Evolutionary conservation across 441 rosid species (phyloP), one percentile per base, ranked within the genome.

Genomic region (Euphorbia schlechtendalii): DNA sequence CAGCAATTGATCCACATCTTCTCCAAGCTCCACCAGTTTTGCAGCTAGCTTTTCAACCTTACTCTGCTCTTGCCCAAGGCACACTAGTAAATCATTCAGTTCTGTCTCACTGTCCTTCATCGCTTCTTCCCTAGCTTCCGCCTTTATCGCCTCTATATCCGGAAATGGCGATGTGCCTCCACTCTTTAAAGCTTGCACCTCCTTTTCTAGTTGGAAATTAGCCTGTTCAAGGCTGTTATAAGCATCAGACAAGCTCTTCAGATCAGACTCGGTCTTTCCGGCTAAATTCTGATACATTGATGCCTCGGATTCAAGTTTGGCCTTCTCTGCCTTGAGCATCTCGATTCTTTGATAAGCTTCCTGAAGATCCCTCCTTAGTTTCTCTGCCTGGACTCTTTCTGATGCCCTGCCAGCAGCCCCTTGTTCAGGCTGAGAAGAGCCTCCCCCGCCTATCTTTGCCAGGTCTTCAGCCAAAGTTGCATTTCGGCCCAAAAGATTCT

Each of bases 41-140:
- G 87, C 72, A 14, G 81, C 86, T 75, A 94, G 81, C 67, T 78
- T 91, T 69, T 91, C 99, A 65, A 87, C 99, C 78, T 80, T 86
- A 71, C 95, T 94, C 81, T 91, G 98, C 58, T 94, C 99, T 74
- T 94, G 98, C 1, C 99, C 99, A 0, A 94, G 88, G 80, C 99
- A 94, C 12, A 94, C 99, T 5, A 94, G 84, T 81, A 94, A 80
- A 77, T 94, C 99, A 10, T 82, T 94, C 73, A 94, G 77, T 71
- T 94, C 99, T 11, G 79, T 94, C 73, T 94, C 99, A 14, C 95
- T 90, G 78, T 94, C 99, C 77, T 87, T 93, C 85, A 79, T 92
- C 13, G 99, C 96, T 79, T 94, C 96, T 71, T 89, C 96, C 80
- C 91, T 83, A 6, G 92, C 98, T 69, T 85, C 96, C 15, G 81